Evolutionary conservation across 306 rosid genomes (phyloP).

Genomic region (Gleditsia sinensis): DNA sequence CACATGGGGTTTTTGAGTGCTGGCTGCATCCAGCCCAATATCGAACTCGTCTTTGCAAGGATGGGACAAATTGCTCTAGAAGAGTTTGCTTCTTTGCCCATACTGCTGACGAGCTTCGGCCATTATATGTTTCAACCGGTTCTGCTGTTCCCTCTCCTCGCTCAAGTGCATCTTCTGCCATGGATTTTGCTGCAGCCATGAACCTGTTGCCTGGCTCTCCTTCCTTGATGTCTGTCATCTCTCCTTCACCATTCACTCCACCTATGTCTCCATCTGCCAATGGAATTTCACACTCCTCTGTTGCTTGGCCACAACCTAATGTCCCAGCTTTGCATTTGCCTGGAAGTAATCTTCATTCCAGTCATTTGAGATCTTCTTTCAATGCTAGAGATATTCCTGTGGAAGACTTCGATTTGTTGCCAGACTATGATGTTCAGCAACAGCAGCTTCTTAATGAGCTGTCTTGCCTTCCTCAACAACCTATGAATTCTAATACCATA

Average conservation of each 20-base stretch:
- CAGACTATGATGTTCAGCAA: conserved; percentile 63
- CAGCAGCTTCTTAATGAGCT: conserved; percentile 62
- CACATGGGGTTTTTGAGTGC: conserved; percentile 80
- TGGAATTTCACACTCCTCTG: conserved; percentile 59
- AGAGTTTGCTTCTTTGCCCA: conserved; percentile 82
- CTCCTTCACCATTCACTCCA: conserved; percentile 74
- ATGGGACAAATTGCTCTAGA: conserved; percentile 64
- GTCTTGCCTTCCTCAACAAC: conserved; percentile 55
- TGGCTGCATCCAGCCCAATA: conserved; percentile 84
- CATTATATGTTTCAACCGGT: conserved; percentile 71
- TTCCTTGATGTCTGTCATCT: conserved; percentile 62
- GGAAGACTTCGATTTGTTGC: conserved; percentile 56
- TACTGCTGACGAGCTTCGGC: conserved; percentile 61
- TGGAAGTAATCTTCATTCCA: conserved; percentile 67
- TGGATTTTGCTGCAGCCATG: conserved; percentile 77
- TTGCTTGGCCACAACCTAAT: conserved; percentile 71
- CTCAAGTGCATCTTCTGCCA: conserved; percentile 51
- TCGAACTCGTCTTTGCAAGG: conserved; percentile 76
- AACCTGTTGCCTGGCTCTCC: conserved; percentile 74
- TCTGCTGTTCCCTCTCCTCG: conserved; percentile 80
- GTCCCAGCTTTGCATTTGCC: conserved; percentile 74
- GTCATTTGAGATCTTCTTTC: conserved; percentile 69
- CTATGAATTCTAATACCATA: conserved; percentile 55
- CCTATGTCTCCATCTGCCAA: conserved; percentile 74
- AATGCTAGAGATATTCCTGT: conserved; percentile 64